Evolutionary conservation across 164 flowering plant genomes (phyloP), one percentile per base, ranked within the genome.

Genomic region (Vitis vinifera): DNA sequence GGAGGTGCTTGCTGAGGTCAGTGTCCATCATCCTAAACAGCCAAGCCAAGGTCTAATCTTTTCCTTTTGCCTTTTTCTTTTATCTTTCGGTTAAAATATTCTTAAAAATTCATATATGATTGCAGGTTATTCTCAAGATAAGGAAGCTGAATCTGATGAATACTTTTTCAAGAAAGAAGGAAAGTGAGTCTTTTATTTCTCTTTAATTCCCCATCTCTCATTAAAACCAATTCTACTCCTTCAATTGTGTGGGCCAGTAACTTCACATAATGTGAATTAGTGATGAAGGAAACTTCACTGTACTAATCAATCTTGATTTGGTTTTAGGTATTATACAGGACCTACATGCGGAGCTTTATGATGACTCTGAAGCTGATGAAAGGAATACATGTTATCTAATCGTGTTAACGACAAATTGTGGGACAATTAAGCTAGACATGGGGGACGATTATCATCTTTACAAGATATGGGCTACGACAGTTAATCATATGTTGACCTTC

Each of bases 401-500:
- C 7, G 91, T 85, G n/a, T 69, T 91, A 51, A 85, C 83, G 5
- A 94, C 97, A 15, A 84, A 75, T 68, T 58, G 66, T 48, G 98
- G 97, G 63, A 74, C 71, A n/a, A 76, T 86, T 65, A 94, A 89
- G 78, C 77, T 94, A 51, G 92, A 94, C 80, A 94, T 94, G 95
- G 82, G 60, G 12, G 85, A 87, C 52, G 90, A 91, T 65, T 79
- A 85, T 68, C 74, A 76, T 9, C 83, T 77, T 49, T 89, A 86
- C 80, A 87, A 68, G 70, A 78, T 80, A 51, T 94, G 97, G 97
- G 80, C 90, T 12, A 73, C 76, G 58, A 83, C 97, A 53, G 86
- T 92, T 52, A 82, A 87, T 66, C 93, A 86, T 61, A 81, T 94
- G 97, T 81, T 94, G 17, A 75, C 73, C 84, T 83, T 88, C 31